A percentile compares a stretch with the other conserved stretches of the same genome.
These are phyloP conservation scores for Trypanosoma avium DNA, from an alignment of 208 protist species.

Conservation along the genomic window DNA sequence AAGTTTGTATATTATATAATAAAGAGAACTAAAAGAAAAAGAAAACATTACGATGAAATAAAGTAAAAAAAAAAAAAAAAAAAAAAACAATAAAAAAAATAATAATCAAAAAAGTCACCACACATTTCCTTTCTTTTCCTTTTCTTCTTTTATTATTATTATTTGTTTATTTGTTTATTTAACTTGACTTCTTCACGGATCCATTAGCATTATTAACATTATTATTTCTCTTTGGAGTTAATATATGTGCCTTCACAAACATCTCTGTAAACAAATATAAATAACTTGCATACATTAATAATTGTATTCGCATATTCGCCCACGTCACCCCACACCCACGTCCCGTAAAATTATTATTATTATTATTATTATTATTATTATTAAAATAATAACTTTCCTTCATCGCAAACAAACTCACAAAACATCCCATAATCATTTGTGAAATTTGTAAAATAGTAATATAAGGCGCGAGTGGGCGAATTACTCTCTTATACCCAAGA, in stretches of 20 bases:
- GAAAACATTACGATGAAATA: too few species aligned
- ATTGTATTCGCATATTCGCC: slow-evolving; percentile 59
- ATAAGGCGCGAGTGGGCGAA: slow-evolving; percentile 25
- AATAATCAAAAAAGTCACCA: too few species aligned
- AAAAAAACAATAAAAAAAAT: too few species aligned
- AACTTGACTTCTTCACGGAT: slow-evolving; percentile 16
- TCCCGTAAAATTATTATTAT: too few species aligned
- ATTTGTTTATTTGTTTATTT: neutral
- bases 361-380: too few species aligned
- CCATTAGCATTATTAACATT: slow-evolving; percentile 9
- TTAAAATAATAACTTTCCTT: slow-evolving; percentile 14
- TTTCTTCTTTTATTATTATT: neutral
- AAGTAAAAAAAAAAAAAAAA: too few species aligned
- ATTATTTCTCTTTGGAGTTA: slow-evolving; percentile 24
- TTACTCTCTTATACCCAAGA: slow-evolving; percentile 19
- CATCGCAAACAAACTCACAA: slow-evolving; percentile 23
- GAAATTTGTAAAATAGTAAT: slow-evolving; percentile 42
- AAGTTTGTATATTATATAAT: too few species aligned
- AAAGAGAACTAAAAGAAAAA: too few species aligned
- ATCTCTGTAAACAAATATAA: slow-evolving; percentile 93
- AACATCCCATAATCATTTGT: slow-evolving; percentile 43
- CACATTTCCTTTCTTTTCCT: neutral
- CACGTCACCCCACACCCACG: slow-evolving; percentile 56
- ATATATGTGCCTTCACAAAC: slow-evolving; percentile 85
- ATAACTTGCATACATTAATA: slow-evolving; percentile 92